Conservation (phyloP, 2,329 filamentous ascomycete genomes). For the Fusarium beomiforme region DNA sequence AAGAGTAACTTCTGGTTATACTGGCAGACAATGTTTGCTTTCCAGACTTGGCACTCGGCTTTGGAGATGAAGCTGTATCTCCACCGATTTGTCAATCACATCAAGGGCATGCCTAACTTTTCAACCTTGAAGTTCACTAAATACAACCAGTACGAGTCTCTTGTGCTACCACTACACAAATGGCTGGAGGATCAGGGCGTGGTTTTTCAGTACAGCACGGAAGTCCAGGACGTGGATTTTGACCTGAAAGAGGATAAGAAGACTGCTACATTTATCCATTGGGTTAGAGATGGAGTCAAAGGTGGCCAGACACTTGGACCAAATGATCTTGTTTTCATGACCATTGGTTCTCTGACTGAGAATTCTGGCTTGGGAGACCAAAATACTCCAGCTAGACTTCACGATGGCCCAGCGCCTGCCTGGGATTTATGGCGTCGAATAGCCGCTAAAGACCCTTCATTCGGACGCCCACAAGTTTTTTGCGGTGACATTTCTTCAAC, state of each 20-base stretch:
- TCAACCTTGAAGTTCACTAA: neutral
- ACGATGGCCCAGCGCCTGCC: neutral
- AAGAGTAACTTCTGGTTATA: conserved; percentile 3
- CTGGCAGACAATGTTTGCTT: conserved; percentile 10
- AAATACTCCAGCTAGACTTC: neutral
- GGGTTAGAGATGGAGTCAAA: neutral
- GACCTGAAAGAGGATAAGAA: neutral
- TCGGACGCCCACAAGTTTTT: neutral
- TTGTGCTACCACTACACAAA: neutral
- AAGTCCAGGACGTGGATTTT: neutral
- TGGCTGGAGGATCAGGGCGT: neutral
- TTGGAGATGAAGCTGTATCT: conserved; percentile 1
- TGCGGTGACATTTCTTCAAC: neutral
- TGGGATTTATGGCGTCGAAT: conserved; percentile 6
- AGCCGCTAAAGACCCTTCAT: neutral
- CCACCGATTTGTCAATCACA: conserved; percentile 3
- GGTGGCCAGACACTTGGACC: neutral
- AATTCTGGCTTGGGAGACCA: neutral
- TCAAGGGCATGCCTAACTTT: conserved; percentile 2
- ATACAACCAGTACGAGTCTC: conserved; percentile 1
- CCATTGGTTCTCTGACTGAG: neutral
- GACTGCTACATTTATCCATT: neutral
- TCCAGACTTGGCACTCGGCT: neutral
- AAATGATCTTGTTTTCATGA: neutral
- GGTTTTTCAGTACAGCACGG: neutral